Evolutionary conservation across 1,284 basidiomycete species (phyloP).

Genomic region (Clitocybe nebularis): DNA sequence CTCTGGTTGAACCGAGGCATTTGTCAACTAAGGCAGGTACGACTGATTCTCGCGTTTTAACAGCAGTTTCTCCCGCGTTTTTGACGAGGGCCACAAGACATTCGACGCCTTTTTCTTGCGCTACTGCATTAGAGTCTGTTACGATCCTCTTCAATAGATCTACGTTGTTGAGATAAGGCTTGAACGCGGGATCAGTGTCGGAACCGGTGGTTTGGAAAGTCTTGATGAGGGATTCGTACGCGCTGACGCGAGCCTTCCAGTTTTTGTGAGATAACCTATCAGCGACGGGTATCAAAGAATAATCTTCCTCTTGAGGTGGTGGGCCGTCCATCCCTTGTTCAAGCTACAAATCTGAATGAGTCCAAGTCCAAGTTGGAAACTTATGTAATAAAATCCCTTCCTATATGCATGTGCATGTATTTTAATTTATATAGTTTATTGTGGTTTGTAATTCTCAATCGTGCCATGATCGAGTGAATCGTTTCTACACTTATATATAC

Average conservation of each 20-base stretch:
- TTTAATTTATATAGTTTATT: no score
- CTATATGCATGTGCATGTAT: no score
- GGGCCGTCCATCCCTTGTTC: slow-evolving; percentile 74
- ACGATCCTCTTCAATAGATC: slow-evolving; percentile 86
- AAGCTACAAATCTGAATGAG: background rate
- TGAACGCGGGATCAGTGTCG: slow-evolving; percentile 93
- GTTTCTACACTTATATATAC: slow-evolving; percentile 1
- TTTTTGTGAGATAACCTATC: slow-evolving; percentile 93
- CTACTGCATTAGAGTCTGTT: slow-evolving; percentile 92
- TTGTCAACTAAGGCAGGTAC: slow-evolving; percentile 94
- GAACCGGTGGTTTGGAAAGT: slow-evolving; percentile 85
- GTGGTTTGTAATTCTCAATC: no score
- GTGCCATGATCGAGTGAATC: no score
- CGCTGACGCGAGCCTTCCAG: slow-evolving; percentile 97
- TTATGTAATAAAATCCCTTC: no score
- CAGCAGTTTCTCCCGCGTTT: slow-evolving; percentile 86
- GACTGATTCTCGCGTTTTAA: slow-evolving; percentile 77
- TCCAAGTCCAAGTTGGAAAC: no score
- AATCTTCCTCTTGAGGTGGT: slow-evolving; percentile 92
- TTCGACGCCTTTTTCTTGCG: slow-evolving; percentile 96
- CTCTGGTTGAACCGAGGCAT: slow-evolving; percentile 87
- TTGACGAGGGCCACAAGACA: slow-evolving; percentile 83
- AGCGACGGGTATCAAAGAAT: slow-evolving; percentile 74
- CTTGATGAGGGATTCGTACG: slow-evolving; percentile 86
- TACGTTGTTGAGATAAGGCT: slow-evolving; percentile 76